Evolutionary conservation across 1,284 basidiomycete genomes (phyloP), one percentile per base, ranked within the genome.

Genomic region (Papiliotrema flavescens): DNA sequence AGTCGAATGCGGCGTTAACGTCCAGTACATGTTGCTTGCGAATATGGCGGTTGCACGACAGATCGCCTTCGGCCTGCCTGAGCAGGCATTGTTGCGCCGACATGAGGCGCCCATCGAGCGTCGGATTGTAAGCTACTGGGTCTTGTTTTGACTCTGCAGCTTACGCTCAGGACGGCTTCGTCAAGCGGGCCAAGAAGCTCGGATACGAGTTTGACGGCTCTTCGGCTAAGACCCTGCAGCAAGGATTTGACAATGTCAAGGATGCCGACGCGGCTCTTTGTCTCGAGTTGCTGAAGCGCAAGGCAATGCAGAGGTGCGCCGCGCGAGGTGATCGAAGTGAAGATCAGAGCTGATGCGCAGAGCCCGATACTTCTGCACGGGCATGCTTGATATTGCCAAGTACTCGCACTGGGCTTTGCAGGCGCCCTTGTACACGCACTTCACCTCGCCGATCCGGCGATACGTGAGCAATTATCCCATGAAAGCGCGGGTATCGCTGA

Each of bases 341-440:
- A 22, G 24, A 23, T 6, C 20, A 4, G 24, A 39, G 44, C 46
- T 53, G 44, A 53, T 39, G 53, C 50, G 42, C 45, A 84, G 86
- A 50, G 90, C 96, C 60, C 94, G 94, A 74, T 98, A 98, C 79
- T 98, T 97, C 85, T 98, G 95, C 73, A 85, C 94, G 24, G 96
- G 96, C 62, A 96, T 98, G 91, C 82, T 98, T 64, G 96, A 99
- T 77, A 98, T 98, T 70, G 90, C 93, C 43, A 98, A 98, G 79
- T 99, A 98, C 74, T 79, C 84, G 35, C 96, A 99, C 78, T 98
- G 90, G 74, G 87, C 93, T 1, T 81, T 98, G 65, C 95, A 87
- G 66, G 80, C 85, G 7, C 93, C 96, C 8, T 80, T 98, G 49
- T 98, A 98, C 80, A 96, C 94, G 23, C 95, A 98, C 76, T 98